Conservation (phyloP, 148 eudicot genomes). For the Rhododendron ovatum region DNA sequence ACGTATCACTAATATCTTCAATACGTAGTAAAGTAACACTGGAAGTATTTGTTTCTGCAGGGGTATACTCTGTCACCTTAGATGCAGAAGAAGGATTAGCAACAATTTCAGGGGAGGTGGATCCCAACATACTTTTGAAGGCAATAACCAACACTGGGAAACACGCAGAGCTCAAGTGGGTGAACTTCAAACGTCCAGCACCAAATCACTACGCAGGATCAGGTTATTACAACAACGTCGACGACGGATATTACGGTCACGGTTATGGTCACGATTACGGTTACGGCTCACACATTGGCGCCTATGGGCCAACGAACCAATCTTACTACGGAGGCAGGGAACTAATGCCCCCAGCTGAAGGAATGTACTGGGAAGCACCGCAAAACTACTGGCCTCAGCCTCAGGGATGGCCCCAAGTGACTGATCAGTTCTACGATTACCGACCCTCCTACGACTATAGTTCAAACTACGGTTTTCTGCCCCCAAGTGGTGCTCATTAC, state of each 20-base stretch:
- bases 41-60: neutral
- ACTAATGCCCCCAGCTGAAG: neutral
- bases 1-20: no score
- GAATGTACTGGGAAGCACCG: neutral
- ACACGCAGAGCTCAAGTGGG: constrained; percentile 30
- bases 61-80: constrained; percentile 19
- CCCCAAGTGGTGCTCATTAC: neutral
- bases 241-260: neutral
- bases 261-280: neutral
- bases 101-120: constrained; percentile 21
- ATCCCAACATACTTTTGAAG: constrained; percentile 23
- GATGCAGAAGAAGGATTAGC: constrained; percentile 24
- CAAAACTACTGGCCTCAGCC: neutral
- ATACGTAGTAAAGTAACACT: neutral
- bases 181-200: constrained; percentile 16
- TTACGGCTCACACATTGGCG: neutral
- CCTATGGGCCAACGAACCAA: neutral
- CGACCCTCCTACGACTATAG: neutral
- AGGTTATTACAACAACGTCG: neutral
- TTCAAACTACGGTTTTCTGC: neutral
- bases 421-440: neutral
- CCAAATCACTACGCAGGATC: neutral
- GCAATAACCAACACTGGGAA: constrained; percentile 22
- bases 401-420: neutral
- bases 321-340: neutral